phyloP scores from a whole-genome alignment of 306 rosid species.

The Astragalus membranaceus region DNA sequence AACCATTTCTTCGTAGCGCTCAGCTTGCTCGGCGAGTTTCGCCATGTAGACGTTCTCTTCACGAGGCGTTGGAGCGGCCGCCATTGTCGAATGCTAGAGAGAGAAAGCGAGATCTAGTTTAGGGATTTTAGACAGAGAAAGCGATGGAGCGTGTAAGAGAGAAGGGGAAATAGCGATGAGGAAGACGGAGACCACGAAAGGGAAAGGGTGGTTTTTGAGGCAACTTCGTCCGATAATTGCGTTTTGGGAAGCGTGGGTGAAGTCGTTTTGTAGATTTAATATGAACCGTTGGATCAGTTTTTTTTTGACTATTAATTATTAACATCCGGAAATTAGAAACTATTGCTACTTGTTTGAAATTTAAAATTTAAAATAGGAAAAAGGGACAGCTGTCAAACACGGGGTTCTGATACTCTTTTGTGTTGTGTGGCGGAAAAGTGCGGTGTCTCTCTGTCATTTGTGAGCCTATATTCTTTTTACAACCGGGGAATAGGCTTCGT shows the following conservation, averaged over 20 bases:
- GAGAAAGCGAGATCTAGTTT: slow-evolving; percentile 24
- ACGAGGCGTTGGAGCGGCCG: slow-evolving; percentile 67
- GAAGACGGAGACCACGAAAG: slow-evolving; percentile 24
- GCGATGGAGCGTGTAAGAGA: not conserved
- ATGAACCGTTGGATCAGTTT: slow-evolving; percentile 48
- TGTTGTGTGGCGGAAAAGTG: slow-evolving; percentile 19
- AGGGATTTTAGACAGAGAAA: slow-evolving; percentile 16
- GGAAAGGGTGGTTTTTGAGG: slow-evolving; percentile 33
- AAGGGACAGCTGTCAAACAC: slow-evolving; percentile 43
- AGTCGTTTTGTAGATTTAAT: slow-evolving; percentile 12
- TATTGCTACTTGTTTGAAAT: too few species aligned
- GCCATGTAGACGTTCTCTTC: slow-evolving; percentile 98
- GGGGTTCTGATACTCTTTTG: slow-evolving; percentile 23
- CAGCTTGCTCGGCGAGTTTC: slow-evolving; percentile 98
- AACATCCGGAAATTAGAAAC: not conserved
- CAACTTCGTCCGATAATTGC: slow-evolving; percentile 46
- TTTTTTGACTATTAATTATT: not conserved
- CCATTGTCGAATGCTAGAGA: slow-evolving; percentile 44
- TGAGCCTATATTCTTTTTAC: not conserved
- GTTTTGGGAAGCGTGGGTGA: slow-evolving; percentile 31
- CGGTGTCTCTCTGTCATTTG: not conserved
- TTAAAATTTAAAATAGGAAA: not conserved
- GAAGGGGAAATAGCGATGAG: not conserved
- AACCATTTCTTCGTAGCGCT: slow-evolving; percentile 99
- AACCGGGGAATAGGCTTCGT: slow-evolving; percentile 13